phyloP scores from a whole-genome alignment of 2,329 filamentous ascomycete species.

The Colletotrichum sp. region DNA sequence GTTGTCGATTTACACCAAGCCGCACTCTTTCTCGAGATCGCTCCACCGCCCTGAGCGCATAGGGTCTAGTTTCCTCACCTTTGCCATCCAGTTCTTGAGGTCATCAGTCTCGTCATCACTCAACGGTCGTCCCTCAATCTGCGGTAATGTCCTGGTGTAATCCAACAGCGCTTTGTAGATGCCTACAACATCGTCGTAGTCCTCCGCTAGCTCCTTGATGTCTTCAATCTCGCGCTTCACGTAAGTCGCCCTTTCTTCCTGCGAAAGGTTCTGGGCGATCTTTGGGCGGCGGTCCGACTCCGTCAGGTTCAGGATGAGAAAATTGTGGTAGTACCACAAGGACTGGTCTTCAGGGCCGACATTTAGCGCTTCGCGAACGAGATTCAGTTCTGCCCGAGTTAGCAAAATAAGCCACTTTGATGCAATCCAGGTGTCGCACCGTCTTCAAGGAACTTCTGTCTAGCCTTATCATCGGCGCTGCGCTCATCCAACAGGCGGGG shows the following conservation, averaged over 20 bases:
- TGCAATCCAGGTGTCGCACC: slow-evolving; percentile 47
- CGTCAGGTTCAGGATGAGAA: slow-evolving; percentile 74
- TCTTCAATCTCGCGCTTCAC: slow-evolving; percentile 75
- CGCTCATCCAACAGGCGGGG: slow-evolving; percentile 76
- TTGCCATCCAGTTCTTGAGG: slow-evolving; percentile 64
- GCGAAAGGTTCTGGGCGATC: slow-evolving; percentile 69
- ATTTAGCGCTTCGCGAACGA: slow-evolving; percentile 80
- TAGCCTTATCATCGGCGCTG: slow-evolving; percentile 63
- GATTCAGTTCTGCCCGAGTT: slow-evolving; percentile 65
- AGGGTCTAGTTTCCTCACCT: slow-evolving; percentile 74
- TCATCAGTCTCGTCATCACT: slow-evolving; percentile 46
- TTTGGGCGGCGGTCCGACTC: slow-evolving; percentile 53
- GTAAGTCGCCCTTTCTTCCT: slow-evolving; percentile 68
- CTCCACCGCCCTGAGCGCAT: slow-evolving; percentile 77
- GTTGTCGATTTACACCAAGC: neutral
- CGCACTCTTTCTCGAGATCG: slow-evolving; percentile 58
- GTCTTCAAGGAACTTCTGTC: slow-evolving; percentile 74
- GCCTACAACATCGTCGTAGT: slow-evolving; percentile 73
- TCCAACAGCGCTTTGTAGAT: slow-evolving; percentile 87
- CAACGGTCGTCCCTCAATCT: slow-evolving; percentile 52
- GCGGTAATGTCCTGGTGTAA: slow-evolving; percentile 67
- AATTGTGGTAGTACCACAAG: slow-evolving; percentile 96
- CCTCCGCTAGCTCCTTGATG: slow-evolving; percentile 69
- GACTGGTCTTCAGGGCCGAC: slow-evolving; percentile 94
- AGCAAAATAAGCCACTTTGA: neutral